Conservation (phyloP, 768 basidiomycete species). For the Mycena crocata region DNA sequence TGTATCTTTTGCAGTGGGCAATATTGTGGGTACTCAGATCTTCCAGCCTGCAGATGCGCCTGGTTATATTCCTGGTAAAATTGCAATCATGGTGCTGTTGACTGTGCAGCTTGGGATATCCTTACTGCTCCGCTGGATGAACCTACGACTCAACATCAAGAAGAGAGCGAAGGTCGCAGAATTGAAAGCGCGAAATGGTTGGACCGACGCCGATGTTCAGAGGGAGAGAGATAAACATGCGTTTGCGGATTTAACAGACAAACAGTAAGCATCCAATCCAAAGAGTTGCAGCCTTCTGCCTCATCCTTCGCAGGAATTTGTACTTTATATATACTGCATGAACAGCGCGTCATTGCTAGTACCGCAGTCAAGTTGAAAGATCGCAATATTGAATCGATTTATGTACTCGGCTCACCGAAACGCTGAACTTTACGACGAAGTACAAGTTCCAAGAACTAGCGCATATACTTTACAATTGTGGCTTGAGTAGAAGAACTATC, state of each 20-base stretch:
- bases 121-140: constrained; percentile 64
- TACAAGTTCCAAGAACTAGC: no score
- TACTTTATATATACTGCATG: constrained; percentile 70
- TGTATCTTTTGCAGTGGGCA: constrained; percentile 65
- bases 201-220: constrained; percentile 69
- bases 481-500: background rate
- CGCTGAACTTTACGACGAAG: background rate
- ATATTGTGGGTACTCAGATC: constrained; percentile 72
- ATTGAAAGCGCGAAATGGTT: constrained; percentile 59
- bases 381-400: no score
- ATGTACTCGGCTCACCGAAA: no score
- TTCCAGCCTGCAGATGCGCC: constrained; percentile 73
- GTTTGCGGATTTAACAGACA: constrained; percentile 73
- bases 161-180: constrained; percentile 55
- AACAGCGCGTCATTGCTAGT: background rate
- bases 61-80: constrained; percentile 74
- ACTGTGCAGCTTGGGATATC: constrained; percentile 62
- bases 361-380: background rate
- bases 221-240: constrained; percentile 70
- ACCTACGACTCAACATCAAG: constrained; percentile 63
- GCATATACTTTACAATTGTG: constrained; percentile 13
- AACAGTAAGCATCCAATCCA: constrained; percentile 54
- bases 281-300: constrained; percentile 11
- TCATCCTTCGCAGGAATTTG: constrained; percentile 56
- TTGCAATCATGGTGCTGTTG: constrained; percentile 71